Evolutionary conservation across 768 basidiomycete genomes (phyloP), one percentile per base, ranked within the genome.

Genomic region (Pleurotus ostreatus): DNA sequence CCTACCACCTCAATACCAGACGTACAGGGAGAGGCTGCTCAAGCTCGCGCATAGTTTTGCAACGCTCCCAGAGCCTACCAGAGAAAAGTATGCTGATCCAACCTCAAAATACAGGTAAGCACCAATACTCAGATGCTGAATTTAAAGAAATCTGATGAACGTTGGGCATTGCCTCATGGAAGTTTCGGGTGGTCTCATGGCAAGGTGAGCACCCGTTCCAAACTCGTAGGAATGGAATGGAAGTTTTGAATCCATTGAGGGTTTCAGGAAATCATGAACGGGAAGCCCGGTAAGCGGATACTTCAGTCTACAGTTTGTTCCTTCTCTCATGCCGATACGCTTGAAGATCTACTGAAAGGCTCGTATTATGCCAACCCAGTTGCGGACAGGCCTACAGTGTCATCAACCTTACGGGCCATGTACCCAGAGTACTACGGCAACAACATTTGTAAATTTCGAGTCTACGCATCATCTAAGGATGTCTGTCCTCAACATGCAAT

Each of bases 171-270:
- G 20, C 20, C 20, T 2, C 20, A 20, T 13, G n/a, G 46, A 59
- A 90, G 88, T 67, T 98, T 94, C 69, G 96, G 96, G n/a, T 98
- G 96, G 96, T 92, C 89, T 44, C 92, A 96, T 71, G 96, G 96
- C 55, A 97, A 98, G 79, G 89, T 85, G 62, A 51, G 66, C 38
- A 58, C 40, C 40, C 43, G 11, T 38, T 40, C 25, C 6, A 38
- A 5, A 7, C 12, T 40, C 40, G 56, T 58, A 40, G 37, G 25
- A 3, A 25, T 26, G 23, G 34, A 22, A 18, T 38, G 39, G 16
- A 49, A 34, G 23, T 56, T 46, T 18, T 59, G 38, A 55, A 45
- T 47, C n/a, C 52, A 25, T 25, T 41, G 43, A 11, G 40, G 48
- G 44, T 5, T 25, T 25, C 55, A 92, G 85, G 96, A 98, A 78